These are phyloP conservation scores for Beauveria rudraprayagi DNA, from an alignment of 2,329 filamentous ascomycete genomes.

Conservation along the genomic window DNA sequence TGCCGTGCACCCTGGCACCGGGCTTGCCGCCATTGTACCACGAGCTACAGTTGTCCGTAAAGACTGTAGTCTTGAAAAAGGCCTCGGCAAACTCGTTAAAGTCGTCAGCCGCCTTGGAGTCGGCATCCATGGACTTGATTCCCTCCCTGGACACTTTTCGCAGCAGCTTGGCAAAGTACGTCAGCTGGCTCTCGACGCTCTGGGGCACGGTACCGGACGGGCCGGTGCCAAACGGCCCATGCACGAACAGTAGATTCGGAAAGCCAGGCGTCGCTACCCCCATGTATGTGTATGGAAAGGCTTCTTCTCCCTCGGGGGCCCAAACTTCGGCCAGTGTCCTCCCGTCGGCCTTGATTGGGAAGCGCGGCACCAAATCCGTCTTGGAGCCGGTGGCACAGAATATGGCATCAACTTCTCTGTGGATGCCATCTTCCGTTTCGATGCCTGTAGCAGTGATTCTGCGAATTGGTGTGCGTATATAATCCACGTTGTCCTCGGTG, in stretches of 20 bases:
- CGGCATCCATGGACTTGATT: slow-evolving; percentile 53
- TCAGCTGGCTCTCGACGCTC: slow-evolving; percentile 56
- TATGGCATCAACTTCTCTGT: slow-evolving; percentile 53
- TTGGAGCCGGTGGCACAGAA: slow-evolving; percentile 64
- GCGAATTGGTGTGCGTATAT: slow-evolving; percentile 48
- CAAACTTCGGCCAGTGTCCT: slow-evolving; percentile 48
- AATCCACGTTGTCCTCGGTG: slow-evolving; percentile 52
- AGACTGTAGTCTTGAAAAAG: slow-evolving; percentile 46
- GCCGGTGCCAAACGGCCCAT: slow-evolving; percentile 52
- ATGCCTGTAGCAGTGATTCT: slow-evolving; percentile 53
- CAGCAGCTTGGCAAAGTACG: slow-evolving; percentile 58
- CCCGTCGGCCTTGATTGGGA: slow-evolving; percentile 49
- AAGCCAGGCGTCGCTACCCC: slow-evolving; percentile 56
- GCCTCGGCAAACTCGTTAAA: slow-evolving; percentile 51
- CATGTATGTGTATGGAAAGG: slow-evolving; percentile 61
- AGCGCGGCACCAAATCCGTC: slow-evolving; percentile 48
- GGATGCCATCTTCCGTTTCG: slow-evolving; percentile 47
- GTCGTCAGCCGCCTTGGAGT: slow-evolving; percentile 52
- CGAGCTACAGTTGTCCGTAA: slow-evolving; percentile 56
- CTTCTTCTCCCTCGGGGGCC: slow-evolving; percentile 45
- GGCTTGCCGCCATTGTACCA: slow-evolving; percentile 64
- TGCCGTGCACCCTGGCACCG: slow-evolving; percentile 55
- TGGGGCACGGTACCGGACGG: slow-evolving; percentile 60
- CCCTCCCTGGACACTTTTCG: slow-evolving; percentile 60
- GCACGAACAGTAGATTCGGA: slow-evolving; percentile 58